phyloP scores from a whole-genome alignment of 352 stramenopile species.

The Globisporangium recalcitrans region DNA sequence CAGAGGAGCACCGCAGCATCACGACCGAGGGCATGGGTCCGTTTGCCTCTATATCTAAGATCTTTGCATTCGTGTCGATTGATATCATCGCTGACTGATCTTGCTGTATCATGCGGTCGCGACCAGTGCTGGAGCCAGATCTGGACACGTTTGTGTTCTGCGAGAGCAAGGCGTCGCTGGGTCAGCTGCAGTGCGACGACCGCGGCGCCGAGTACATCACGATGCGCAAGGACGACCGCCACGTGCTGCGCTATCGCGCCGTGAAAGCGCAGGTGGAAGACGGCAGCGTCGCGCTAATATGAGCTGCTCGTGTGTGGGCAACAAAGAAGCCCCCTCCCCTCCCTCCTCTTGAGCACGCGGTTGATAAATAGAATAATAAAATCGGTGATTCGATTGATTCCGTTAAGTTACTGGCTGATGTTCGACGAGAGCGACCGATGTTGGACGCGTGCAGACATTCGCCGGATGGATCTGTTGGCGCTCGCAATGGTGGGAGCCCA shows the following conservation, averaged over 20 bases:
- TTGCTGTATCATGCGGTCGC: no score
- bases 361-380: slow-evolving; percentile 15
- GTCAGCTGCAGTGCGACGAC: slow-evolving; percentile 67
- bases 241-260: slow-evolving; percentile 68
- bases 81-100: not conserved
- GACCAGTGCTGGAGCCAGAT: slow-evolving; percentile 58
- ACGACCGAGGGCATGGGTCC: slow-evolving; percentile 66
- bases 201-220: slow-evolving; percentile 58
- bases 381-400: slow-evolving; percentile 10
- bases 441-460: not conserved
- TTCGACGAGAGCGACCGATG: not conserved
- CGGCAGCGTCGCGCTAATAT: slow-evolving; percentile 49
- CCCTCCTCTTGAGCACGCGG: no score
- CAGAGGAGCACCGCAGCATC: slow-evolving; percentile 53
- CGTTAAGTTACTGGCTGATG: slow-evolving; percentile 19
- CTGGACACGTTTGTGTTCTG: slow-evolving; percentile 82
- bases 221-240: slow-evolving; percentile 52
- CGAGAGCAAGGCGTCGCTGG: slow-evolving; percentile 50
- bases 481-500: not conserved
- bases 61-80: not conserved
- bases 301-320: not conserved
- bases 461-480: not conserved
- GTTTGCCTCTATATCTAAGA: slow-evolving; percentile 5
- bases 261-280: slow-evolving; percentile 54
- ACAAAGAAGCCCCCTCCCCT: not conserved